Evolutionary conservation across 495 filamentous ascomycete species (phyloP), one percentile per base, ranked within the genome.

Genomic region (Hypomontagnella submonticulosa): DNA sequence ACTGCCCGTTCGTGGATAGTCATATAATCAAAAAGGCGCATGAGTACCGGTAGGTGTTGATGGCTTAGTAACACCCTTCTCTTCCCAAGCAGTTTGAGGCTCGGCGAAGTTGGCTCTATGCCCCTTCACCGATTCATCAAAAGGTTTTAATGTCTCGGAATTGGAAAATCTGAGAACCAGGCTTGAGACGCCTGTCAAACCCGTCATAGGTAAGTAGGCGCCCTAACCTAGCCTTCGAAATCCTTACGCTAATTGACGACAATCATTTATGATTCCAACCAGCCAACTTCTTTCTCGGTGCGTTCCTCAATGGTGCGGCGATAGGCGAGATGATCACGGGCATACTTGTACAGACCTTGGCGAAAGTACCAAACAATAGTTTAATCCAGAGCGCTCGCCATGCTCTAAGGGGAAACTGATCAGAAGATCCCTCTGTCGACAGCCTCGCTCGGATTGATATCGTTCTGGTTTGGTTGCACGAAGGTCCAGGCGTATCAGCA

Each of bases 171-270:
- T 7, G 41, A 53, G 4, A 58, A 12, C 40, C 46, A 68, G 59
- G 65, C 65, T 58, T 59, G 65, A 53, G 58, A 53, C 65, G 58
- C 23, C 43, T 62, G 42, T 55, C 27, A 37, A 68, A 54, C 36
- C 48, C 36, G 41, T 36, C 27, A 37, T 27, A 47, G 47, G 41
- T 30, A 20, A 19, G 65, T 68, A 63, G 63, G 65, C 65, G 63
- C 65, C 42, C 59, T 68, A 68, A 59, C 59, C 37, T 44, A 23
- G 65, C 20, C 58, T 34, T 62, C 12, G 16, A 36, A 23, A 48
- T 23, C 20, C 43, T 36, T 37, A 18, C 15, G 20, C 23, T 48
- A 20, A 20, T 15, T n/a, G 11, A 6, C 20, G 20, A 51, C 8
- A 6, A 18, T 15, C 33, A 27, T 20, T 36, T 44, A 38, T 33